Percentiles rank a stretch among this genome's conserved stretches.
Evolutionary conservation across 257 asterid genomes (phyloP).

Genomic region (Cynanchum wilfordii): DNA sequence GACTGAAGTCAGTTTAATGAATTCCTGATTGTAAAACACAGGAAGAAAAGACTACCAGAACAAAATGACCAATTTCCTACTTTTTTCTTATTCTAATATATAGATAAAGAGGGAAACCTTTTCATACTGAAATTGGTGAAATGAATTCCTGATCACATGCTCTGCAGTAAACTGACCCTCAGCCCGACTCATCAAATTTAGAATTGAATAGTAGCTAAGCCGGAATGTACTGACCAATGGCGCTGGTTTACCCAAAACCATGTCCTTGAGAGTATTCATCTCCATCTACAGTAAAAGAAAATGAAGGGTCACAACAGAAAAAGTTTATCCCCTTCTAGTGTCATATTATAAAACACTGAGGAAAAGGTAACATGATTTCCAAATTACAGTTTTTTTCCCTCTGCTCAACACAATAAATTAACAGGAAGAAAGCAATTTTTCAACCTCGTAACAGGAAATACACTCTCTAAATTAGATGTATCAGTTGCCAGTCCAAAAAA

Average conservation of each 20-base stretch:
- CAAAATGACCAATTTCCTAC: not conserved
- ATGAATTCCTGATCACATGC: slow-evolving; percentile 89
- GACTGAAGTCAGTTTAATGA: slow-evolving; percentile 91
- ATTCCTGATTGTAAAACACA: slow-evolving; percentile 36
- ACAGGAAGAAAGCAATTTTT: not conserved
- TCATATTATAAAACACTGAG: not conserved
- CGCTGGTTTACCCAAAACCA: slow-evolving; percentile 98
- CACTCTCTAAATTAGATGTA: not conserved
- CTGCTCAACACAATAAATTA: not conserved
- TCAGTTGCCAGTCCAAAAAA: not conserved
- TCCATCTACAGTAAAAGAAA: slow-evolving; percentile 60
- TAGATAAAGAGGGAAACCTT: slow-evolving; percentile 48
- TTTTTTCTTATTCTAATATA: not conserved
- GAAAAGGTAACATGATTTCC: not conserved
- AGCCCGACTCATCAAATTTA: slow-evolving; percentile 95
- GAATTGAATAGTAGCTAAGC: slow-evolving; percentile 88
- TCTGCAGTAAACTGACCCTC: slow-evolving; percentile 98
- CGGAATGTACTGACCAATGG: slow-evolving; percentile 96
- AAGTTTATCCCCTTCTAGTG: not conserved
- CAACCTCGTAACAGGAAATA: not conserved
- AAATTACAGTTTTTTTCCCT: not conserved
- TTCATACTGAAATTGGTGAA: slow-evolving; percentile 95
- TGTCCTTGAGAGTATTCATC: slow-evolving; percentile 89
- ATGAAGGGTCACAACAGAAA: not conserved
- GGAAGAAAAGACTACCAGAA: not conserved